These are phyloP conservation scores for Citrullus amarus DNA, from an alignment of 306 rosid genomes.

Conservation along the genomic window DNA sequence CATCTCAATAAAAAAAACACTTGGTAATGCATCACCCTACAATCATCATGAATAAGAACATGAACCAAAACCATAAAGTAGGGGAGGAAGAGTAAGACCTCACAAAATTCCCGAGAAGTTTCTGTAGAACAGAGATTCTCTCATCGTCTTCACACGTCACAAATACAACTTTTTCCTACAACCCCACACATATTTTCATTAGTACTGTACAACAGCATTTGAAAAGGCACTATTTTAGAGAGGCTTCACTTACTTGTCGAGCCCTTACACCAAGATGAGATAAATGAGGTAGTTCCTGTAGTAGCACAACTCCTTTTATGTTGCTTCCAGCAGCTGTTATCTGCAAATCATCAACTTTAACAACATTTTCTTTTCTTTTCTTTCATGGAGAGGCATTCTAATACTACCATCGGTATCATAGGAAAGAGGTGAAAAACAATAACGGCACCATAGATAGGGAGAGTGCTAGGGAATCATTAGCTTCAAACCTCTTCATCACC, in stretches of 20 bases:
- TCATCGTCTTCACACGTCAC: slow-evolving; percentile 95
- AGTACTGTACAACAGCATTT: neutral
- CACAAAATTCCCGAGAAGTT: slow-evolving; percentile 41
- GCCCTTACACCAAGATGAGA: slow-evolving; percentile 99
- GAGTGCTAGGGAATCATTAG: neutral
- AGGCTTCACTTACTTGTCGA: slow-evolving; percentile 58
- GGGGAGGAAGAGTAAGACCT: slow-evolving; percentile 31
- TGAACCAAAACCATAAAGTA: neutral
- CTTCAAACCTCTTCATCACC: slow-evolving; percentile 91
- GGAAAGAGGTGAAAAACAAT: neutral
- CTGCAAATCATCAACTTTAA: slow-evolving; percentile 35
- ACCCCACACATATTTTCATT: slow-evolving; percentile 8
- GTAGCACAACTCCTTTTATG: slow-evolving; percentile 76
- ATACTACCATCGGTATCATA: neutral
- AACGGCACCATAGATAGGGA: neutral
- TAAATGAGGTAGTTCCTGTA: slow-evolving; percentile 95
- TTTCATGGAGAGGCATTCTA: neutral
- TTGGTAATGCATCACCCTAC: slow-evolving; percentile 12
- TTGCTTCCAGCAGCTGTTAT: slow-evolving; percentile 83
- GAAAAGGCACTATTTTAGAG: neutral
- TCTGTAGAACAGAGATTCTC: slow-evolving; percentile 37
- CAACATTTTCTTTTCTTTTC: neutral
- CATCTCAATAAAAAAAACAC: slow-evolving; percentile 13
- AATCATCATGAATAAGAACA: slow-evolving; percentile 6
- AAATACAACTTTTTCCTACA: slow-evolving; percentile 87